A percentile compares a stretch with the other conserved stretches of the same genome.
Conservation (phyloP, 352 stramenopile species). For the Phytophthora pini region DNA sequence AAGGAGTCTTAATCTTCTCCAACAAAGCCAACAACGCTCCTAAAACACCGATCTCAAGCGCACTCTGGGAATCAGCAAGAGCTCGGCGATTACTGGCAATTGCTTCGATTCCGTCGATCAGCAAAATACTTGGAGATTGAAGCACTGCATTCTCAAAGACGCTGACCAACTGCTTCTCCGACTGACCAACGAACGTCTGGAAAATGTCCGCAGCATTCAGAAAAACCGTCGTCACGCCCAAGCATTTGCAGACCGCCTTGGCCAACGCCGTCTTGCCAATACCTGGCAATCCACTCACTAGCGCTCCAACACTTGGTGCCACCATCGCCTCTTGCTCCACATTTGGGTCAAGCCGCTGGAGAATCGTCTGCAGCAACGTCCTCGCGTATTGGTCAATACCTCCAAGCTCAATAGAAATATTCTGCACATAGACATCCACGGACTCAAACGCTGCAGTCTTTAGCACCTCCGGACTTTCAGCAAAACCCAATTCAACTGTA, state of each 20-base stretch:
- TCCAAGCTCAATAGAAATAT: constrained; percentile 47
- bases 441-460: constrained; percentile 23
- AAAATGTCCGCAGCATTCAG: constrained; percentile 94
- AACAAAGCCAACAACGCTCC: constrained; percentile 87
- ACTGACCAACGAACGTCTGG: constrained; percentile 93
- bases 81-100: constrained; percentile 73
- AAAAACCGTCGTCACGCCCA: constrained; percentile 53
- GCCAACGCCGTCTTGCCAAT: constrained; percentile 75
- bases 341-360: constrained; percentile 32
- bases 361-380: constrained; percentile 47
- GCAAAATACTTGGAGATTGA: constrained; percentile 67
- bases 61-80: constrained; percentile 61
- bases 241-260: constrained; percentile 46
- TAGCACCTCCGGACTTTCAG: neutral
- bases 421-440: constrained; percentile 32
- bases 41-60: constrained; percentile 80
- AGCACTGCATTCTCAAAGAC: constrained; percentile 61
- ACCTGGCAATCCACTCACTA: constrained; percentile 75
- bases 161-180: constrained; percentile 71
- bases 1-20: constrained; percentile 65
- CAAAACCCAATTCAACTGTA: constrained; percentile 42
- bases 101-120: constrained; percentile 93
- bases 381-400: constrained; percentile 47
- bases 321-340: neutral
- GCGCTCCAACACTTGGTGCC: constrained; percentile 54